Evolutionary conservation across 2,329 filamentous ascomycete species (phyloP), one percentile per base, ranked within the genome.

Genomic region (Talaromyces sp.): DNA sequence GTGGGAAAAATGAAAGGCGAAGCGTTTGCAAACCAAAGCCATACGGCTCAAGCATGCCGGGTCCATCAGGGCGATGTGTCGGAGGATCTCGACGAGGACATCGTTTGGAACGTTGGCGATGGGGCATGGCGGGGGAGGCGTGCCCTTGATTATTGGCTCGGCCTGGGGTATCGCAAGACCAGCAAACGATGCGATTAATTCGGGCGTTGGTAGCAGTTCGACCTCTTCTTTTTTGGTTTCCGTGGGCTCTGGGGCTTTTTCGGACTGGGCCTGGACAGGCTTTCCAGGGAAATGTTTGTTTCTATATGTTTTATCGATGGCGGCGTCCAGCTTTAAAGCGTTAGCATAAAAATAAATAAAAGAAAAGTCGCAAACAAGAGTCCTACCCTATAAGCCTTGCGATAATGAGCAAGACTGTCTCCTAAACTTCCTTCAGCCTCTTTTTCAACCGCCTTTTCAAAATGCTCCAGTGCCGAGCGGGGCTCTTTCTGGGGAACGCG

Each of bases 371-470:
- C 15, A 10, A 6, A 2, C 3, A 32, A 28, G 36, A 4, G n/a
- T 70, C 82, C 62, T 77, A 93, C 91, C 73, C 89, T 87, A 74
- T 96, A 98, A 0, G 95, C 95, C 74, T 89, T 92, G 54, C 95
- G 86, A 75, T 99, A 99, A 57, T 96, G 83, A 66, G 85, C 86
- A 60, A 99, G 74, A 72, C 93, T 98, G 65, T 98, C 93, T 5
- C 93, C 92, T 57, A 98, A 81, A 65, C 86, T 95, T 0, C 95
- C 95, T 68, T 90, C 85, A 0, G 83, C 85, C 77, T 99, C 95
- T 74, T 88, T 92, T 76, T 96, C 90, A 60, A 96, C 93, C 3
- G 93, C 95, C 72, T 85, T 86, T 73, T 98, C 95, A 70, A 95
- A 98, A 74, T 96, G 91, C 68, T 98, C 95, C 17, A 99, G 77